These are phyloP conservation scores for Striga asiatica DNA, from an alignment of 257 asterid species.

Conservation along the genomic window DNA sequence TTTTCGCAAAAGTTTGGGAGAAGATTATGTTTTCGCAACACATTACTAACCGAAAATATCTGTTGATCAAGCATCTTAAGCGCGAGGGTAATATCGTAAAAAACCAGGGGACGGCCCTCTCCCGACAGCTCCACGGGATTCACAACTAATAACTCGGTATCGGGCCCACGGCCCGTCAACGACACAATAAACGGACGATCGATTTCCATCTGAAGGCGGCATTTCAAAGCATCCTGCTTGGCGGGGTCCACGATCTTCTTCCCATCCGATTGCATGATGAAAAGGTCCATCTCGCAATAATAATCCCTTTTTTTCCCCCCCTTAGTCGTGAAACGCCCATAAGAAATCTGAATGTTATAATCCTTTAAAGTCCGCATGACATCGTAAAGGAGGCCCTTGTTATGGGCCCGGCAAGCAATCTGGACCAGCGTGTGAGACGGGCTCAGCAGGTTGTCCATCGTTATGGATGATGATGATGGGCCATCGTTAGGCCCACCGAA, in stretches of 20 bases:
- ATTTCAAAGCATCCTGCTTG: constrained; percentile 41
- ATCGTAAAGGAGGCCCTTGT: constrained; percentile 75
- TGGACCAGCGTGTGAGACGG: constrained; percentile 84
- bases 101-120: constrained; percentile 79
- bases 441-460: constrained; percentile 59
- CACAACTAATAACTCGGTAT: constrained; percentile 70
- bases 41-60: constrained; percentile 83
- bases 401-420: constrained; percentile 71
- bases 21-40: too few species aligned
- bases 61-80: constrained; percentile 66
- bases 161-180: constrained; percentile 76
- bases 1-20: too few species aligned
- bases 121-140: constrained; percentile 84
- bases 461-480: too few species aligned
- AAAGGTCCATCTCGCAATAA: constrained; percentile 76
- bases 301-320: constrained; percentile 34
- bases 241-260: constrained; percentile 66
- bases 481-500: too few species aligned
- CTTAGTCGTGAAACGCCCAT: constrained; percentile 61
- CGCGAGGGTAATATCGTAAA: constrained; percentile 75
- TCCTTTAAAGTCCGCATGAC: constrained; percentile 88
- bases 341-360: constrained; percentile 76
- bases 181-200: constrained; percentile 76
- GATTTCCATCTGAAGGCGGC: constrained; percentile 65
- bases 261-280: constrained; percentile 77